phyloP scores from a whole-genome alignment of 129 eudicot species.

The Tagetes patula region DNA sequence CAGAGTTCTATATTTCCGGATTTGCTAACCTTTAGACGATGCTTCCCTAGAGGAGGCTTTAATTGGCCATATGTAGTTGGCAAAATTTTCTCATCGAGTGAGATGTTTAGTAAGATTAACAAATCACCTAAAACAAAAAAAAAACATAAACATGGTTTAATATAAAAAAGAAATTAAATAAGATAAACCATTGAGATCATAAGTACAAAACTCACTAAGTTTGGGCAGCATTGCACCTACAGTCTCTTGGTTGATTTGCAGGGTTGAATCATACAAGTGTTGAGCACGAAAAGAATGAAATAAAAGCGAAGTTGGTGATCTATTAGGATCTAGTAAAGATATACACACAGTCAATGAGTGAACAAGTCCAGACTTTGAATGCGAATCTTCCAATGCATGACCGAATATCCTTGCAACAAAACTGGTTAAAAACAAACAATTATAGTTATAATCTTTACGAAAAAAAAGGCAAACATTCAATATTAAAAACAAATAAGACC shows the following conservation, averaged over 20 bases:
- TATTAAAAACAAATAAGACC: constrained; percentile 37
- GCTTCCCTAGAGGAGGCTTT: constrained; percentile 91
- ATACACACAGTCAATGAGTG: constrained; percentile 84
- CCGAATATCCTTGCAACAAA: constrained; percentile 77
- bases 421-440: constrained; percentile 33
- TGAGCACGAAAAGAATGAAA: constrained; percentile 74
- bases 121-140: constrained; percentile 54
- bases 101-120: constrained; percentile 61
- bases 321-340: constrained; percentile 77
- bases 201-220: constrained; percentile 51
- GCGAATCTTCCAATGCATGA: constrained; percentile 83
- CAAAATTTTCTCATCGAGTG: constrained; percentile 72
- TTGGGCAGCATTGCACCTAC: constrained; percentile 86
- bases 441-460: background rate
- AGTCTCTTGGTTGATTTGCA: constrained; percentile 68
- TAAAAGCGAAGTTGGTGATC: constrained; percentile 58
- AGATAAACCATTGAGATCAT: background rate
- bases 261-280: constrained; percentile 65
- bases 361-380: constrained; percentile 75
- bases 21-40: constrained; percentile 76
- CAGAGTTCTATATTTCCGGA: background rate
- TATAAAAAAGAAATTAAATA: background rate
- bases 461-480: background rate
- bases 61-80: constrained; percentile 88
- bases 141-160: background rate